Evolutionary conservation across 1,139 yeast species (phyloP).

Genomic region (Sugiyamaella paludigena): DNA sequence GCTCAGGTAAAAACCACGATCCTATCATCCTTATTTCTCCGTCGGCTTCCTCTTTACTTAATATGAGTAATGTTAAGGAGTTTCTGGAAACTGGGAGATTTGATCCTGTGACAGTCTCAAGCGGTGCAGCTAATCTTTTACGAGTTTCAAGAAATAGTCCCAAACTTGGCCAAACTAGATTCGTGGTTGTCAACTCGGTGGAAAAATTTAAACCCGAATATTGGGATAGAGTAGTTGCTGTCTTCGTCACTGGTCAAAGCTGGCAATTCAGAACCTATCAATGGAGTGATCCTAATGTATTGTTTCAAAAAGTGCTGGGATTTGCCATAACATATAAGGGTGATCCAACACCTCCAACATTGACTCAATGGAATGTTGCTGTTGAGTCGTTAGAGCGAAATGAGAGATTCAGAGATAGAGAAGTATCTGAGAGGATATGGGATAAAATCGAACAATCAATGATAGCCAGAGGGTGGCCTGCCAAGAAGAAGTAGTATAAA

Average conservation of each 20-base stretch:
- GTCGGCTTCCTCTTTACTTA: conserved; percentile 84
- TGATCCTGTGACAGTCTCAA: conserved; percentile 51
- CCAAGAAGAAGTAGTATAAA: conserved; percentile 8
- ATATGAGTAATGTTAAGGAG: conserved; percentile 75
- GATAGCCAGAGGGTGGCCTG: conserved; percentile 21
- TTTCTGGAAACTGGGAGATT: conserved; percentile 79
- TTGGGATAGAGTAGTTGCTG: conserved; percentile 92
- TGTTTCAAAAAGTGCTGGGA: conserved; percentile 85
- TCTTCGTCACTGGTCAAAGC: conserved; percentile 92
- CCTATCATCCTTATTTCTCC: conserved; percentile 95
- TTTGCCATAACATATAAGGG: conserved; percentile 74
- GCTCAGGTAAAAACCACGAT: conserved; percentile 46
- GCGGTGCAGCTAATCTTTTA: conserved; percentile 46
- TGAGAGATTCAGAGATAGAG: conserved; percentile 84
- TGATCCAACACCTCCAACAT: conserved; percentile 72
- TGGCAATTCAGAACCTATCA: conserved; percentile 95
- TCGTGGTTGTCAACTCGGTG: conserved; percentile 82
- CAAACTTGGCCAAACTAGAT: conserved; percentile 56
- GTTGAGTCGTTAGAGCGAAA: conserved; percentile 74
- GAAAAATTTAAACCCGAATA: conserved; percentile 93
- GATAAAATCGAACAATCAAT: conserved; percentile 41
- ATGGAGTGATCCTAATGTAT: conserved; percentile 72
- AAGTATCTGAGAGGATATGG: conserved; percentile 85
- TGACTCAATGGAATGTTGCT: conserved; percentile 85
- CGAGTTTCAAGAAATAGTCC: conserved; percentile 56